A percentile compares a stretch with the other conserved stretches of the same genome.
phyloP scores from a whole-genome alignment of 1,139 yeast species.

The Chernovozyma aurita region DNA sequence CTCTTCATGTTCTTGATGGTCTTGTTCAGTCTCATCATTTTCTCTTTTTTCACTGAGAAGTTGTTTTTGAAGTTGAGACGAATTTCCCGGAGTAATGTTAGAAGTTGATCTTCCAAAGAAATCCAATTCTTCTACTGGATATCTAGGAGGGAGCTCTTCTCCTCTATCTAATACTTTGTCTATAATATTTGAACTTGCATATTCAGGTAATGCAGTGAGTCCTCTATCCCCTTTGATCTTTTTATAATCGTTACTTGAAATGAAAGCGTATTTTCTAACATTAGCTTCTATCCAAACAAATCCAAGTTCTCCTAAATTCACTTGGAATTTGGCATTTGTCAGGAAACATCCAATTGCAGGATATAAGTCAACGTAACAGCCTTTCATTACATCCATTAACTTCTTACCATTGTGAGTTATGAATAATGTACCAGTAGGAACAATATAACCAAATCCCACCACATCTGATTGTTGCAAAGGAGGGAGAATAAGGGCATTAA shows the following conservation, averaged over 20 bases:
- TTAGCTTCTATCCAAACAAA: conserved; percentile 95
- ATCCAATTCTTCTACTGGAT: conserved; percentile 59
- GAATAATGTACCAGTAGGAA: conserved; percentile 75
- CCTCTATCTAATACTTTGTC: conserved; percentile 65
- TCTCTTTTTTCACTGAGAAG: conserved; percentile 5
- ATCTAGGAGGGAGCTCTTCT: conserved; percentile 67
- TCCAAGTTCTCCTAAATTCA: conserved; percentile 87
- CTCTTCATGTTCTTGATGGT: conserved; percentile 3
- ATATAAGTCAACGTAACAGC: conserved; percentile 72
- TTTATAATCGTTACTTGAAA: conserved; percentile 51
- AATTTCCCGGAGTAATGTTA: conserved; percentile 15
- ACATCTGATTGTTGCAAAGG: conserved; percentile 80
- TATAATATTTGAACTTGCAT: conserved; percentile 20
- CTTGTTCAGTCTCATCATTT: conserved; percentile 8
- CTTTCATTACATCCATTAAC: conserved; percentile 76
- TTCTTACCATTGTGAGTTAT: conserved; percentile 90
- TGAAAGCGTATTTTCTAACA: conserved; percentile 89
- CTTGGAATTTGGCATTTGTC: conserved; percentile 71
- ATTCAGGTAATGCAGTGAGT: conserved; percentile 38
- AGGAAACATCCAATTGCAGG: conserved; percentile 85
- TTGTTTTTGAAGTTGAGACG: conserved; percentile 15
- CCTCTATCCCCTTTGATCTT: conserved; percentile 44
- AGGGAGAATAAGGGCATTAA: conserved; percentile 70
- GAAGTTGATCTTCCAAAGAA: conserved; percentile 50
- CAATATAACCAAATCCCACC: conserved; percentile 86